A percentile compares a stretch with the other conserved stretches of the same genome.
Conservation (phyloP, 306 rosid species). For the Begonia masoniana region DNA sequence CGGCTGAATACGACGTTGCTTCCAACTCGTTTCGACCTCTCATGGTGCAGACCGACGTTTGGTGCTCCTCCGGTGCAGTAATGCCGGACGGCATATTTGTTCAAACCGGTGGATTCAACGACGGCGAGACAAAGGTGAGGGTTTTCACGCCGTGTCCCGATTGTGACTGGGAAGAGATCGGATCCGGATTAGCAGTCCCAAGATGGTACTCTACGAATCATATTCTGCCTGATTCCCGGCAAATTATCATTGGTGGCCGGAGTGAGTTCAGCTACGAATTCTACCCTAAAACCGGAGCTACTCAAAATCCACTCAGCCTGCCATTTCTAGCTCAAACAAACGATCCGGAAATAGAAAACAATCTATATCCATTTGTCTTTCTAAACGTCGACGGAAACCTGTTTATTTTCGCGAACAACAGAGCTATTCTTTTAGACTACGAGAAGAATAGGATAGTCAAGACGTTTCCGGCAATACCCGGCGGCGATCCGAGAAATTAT, state of each 20-base stretch:
- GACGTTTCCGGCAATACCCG: conserved; percentile 37
- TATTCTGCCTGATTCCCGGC: conserved; percentile 43
- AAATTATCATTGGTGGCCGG: conserved; percentile 53
- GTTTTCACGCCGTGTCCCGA: neutral
- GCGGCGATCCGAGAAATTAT: conserved; percentile 53
- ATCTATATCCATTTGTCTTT: conserved; percentile 58
- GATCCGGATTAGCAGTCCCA: conserved; percentile 5
- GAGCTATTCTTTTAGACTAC: conserved; percentile 39
- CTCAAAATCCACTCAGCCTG: neutral
- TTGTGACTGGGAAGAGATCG: conserved; percentile 32
- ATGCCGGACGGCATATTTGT: conserved; percentile 30
- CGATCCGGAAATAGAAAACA: conserved; percentile 31
- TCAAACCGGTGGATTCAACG: conserved; percentile 57
- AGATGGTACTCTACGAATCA: conserved; percentile 57
- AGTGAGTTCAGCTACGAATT: conserved; percentile 43
- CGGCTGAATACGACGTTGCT: conserved; percentile 46
- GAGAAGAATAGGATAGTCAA: conserved; percentile 20
- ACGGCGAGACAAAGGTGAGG: conserved; percentile 24
- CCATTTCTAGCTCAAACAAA: conserved; percentile 33
- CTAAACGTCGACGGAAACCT: conserved; percentile 49
- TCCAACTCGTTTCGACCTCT: conserved; percentile 47
- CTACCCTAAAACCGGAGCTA: conserved; percentile 17
- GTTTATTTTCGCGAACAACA: conserved; percentile 47
- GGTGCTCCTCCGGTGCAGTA: conserved; percentile 73
- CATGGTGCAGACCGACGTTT: conserved; percentile 39